Percentiles rank a stretch among this genome's conserved stretches.
These are phyloP conservation scores for Chalaropsis thielavioides DNA, from an alignment of 2,329 filamentous ascomycete genomes.

Conservation along the genomic window DNA sequence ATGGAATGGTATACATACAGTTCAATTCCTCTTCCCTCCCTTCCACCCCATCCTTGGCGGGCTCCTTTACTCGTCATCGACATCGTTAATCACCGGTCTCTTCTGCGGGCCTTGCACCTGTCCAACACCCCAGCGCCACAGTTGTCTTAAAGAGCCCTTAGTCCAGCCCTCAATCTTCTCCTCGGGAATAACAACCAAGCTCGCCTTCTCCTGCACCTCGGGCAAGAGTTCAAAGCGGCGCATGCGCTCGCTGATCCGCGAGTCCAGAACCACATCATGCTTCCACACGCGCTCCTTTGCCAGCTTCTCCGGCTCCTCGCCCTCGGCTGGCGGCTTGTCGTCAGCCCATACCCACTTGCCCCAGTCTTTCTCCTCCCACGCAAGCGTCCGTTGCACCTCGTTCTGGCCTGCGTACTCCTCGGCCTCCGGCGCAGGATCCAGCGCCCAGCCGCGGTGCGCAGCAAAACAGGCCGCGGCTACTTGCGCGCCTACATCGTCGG, in stretches of 20 bases:
- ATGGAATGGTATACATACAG: constrained; percentile 8
- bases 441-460: constrained; percentile 27
- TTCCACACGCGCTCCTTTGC: constrained; percentile 58
- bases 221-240: constrained; percentile 54
- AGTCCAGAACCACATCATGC: constrained; percentile 59
- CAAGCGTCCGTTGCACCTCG: constrained; percentile 52
- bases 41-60: background rate
- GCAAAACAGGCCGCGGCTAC: constrained; percentile 69
- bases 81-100: constrained; percentile 29
- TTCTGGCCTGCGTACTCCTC: constrained; percentile 22
- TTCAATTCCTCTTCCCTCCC: background rate
- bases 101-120: constrained; percentile 28
- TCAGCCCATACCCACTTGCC: constrained; percentile 59
- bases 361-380: constrained; percentile 67
- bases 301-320: constrained; percentile 30
- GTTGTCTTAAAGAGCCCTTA: constrained; percentile 41
- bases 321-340: constrained; percentile 29
- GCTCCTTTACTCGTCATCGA: constrained; percentile 24
- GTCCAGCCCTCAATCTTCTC: constrained; percentile 57
- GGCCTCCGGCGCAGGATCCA: constrained; percentile 20
- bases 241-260: constrained; percentile 66
- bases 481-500: constrained; percentile 74
- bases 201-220: constrained; percentile 55
- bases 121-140: constrained; percentile 38
- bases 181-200: constrained; percentile 46